Evolutionary conservation across 495 filamentous ascomycete genomes (phyloP).

Genomic region (Penicillium robsamsonii): DNA sequence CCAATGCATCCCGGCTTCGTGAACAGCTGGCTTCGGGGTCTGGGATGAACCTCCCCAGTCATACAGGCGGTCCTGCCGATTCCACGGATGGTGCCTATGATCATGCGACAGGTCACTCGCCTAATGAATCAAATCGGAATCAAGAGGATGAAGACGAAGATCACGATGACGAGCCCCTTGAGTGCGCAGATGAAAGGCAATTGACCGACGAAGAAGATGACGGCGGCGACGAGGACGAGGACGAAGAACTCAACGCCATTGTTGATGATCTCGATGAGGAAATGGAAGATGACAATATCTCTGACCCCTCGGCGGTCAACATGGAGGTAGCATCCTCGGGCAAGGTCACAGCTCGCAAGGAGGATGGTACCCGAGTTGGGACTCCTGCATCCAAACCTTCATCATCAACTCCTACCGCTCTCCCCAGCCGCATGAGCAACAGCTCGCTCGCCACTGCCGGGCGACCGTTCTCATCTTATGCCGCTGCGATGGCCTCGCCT

Average conservation of each 20-base stretch:
- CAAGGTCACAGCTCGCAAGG: conserved; percentile 93
- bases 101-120: conserved; percentile 46
- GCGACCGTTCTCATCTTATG: conserved; percentile 66
- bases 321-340: conserved; percentile 88
- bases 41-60: conserved; percentile 24
- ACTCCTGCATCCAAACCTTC: conserved; percentile 65
- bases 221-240: conserved; percentile 65
- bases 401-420: conserved; percentile 37
- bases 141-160: conserved; percentile 55
- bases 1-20: conserved; percentile 63
- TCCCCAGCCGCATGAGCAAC: conserved; percentile 34
- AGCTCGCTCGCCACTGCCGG: conserved; percentile 43
- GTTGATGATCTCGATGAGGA: conserved; percentile 90
- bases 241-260: conserved; percentile 74
- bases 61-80: conserved; percentile 32
- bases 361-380: conserved; percentile 86
- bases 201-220: conserved; percentile 75
- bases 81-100: conserved; percentile 25
- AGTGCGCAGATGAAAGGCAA: conserved; percentile 92
- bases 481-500: conserved; percentile 65
- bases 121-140: conserved; percentile 45
- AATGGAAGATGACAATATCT: conserved; percentile 67
- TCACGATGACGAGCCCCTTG: conserved; percentile 62
- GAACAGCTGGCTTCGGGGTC: conserved; percentile 38
- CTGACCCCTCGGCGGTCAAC: conserved; percentile 86